Percentiles rank a stretch among this genome's conserved stretches.
phyloP scores from a whole-genome alignment of 192 early-diverging fungal genomes.

The Coemansia asiatica region DNA sequence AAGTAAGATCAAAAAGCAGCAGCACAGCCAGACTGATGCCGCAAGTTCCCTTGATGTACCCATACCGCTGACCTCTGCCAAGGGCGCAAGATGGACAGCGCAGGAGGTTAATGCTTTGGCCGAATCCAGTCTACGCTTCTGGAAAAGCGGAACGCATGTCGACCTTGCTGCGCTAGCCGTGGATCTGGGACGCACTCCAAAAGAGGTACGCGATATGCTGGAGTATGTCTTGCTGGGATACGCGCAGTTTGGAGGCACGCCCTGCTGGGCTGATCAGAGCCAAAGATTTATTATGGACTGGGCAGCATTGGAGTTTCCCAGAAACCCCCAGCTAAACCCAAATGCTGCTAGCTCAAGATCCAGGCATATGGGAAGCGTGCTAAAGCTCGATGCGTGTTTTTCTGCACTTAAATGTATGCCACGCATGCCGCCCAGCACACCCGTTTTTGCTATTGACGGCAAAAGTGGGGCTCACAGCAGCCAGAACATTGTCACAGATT shows the following conservation, averaged over 20 bases:
- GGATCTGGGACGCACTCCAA: constrained; percentile 23
- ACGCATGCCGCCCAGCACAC: constrained; percentile 8
- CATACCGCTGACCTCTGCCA: neutral
- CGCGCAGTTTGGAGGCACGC: constrained; percentile 35
- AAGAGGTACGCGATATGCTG: constrained; percentile 44
- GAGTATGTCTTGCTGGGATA: constrained; percentile 46
- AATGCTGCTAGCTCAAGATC: neutral
- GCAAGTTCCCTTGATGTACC: neutral
- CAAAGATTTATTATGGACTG: constrained; percentile 23
- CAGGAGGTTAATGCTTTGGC: constrained; percentile 31
- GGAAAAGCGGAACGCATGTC: constrained; percentile 30
- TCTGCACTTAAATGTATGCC: constrained; percentile 36
- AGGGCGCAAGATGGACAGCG: constrained; percentile 26
- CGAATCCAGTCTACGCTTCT: constrained; percentile 26
- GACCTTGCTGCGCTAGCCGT: constrained; percentile 20
- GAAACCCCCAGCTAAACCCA: constrained; percentile 29
- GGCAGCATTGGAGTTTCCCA: constrained; percentile 46
- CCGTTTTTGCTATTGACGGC: constrained; percentile 19
- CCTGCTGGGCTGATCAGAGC: constrained; percentile 36
- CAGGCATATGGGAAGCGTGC: neutral
- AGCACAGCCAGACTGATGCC: neutral
- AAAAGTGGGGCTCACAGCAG: constrained; percentile 17
- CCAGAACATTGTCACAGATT: constrained; percentile 33
- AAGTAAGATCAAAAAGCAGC: constrained; percentile 16
- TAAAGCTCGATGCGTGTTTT: constrained; percentile 29